These are phyloP conservation scores for Sugiyamaella japonica DNA, from an alignment of 1,139 yeast species.

Conservation along the genomic window DNA sequence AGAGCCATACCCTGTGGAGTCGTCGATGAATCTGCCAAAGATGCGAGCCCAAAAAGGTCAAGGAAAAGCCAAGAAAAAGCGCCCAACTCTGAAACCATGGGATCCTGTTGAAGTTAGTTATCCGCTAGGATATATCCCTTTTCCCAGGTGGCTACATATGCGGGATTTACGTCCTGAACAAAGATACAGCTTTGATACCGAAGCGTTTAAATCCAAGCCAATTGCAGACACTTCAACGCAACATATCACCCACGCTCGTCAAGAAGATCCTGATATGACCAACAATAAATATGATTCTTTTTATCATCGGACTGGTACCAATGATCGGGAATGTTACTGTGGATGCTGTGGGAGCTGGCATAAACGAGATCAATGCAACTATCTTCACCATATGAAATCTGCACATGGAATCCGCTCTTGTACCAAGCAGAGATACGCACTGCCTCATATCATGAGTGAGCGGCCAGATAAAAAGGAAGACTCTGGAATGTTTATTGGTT, in stretches of 20 bases:
- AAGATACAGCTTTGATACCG: conserved; percentile 23
- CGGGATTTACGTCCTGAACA: conserved; percentile 21
- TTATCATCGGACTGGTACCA: conserved; percentile 20
- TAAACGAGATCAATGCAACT: conserved; percentile 31
- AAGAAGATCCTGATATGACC: conserved; percentile 21
- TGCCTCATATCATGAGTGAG: conserved; percentile 28
- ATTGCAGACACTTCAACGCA: background rate
- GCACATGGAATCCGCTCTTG: conserved; percentile 31
- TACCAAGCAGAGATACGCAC: conserved; percentile 27
- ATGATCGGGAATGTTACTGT: conserved; percentile 28
- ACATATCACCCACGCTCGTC: conserved; percentile 18
- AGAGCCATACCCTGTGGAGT: background rate
- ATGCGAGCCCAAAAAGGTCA: conserved; percentile 5
- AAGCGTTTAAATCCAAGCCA: conserved; percentile 23
- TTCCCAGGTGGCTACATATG: conserved; percentile 27
- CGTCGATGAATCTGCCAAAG: background rate
- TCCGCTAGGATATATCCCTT: conserved; percentile 29
- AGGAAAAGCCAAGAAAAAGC: conserved; percentile 22
- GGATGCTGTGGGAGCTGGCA: conserved; percentile 31
- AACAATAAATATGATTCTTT: conserved; percentile 29
- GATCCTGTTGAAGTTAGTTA: conserved; percentile 28
- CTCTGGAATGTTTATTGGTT: conserved; percentile 26
- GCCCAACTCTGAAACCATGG: conserved; percentile 24
- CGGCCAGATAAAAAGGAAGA: conserved; percentile 26
- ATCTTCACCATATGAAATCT: conserved; percentile 32